Evolutionary conservation across 2,329 filamentous ascomycete species (phyloP), one percentile per base, ranked within the genome.

Genomic region (Fusarium ambrosium): DNA sequence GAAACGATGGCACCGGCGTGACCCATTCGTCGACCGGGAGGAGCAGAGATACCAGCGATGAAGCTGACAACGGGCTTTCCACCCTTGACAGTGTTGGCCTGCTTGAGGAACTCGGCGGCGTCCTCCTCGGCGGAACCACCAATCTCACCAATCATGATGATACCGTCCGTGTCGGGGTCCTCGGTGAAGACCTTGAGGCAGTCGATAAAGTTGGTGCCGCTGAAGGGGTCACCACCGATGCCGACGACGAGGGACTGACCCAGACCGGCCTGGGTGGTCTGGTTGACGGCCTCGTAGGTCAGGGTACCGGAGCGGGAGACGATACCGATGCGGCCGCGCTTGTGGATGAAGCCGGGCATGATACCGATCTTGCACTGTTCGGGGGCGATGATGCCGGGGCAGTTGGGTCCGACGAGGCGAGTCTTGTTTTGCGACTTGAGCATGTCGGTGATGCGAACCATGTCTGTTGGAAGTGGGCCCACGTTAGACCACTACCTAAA

Each of bases 81-180:
- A 69, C 89, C 89, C 86, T 95, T 93, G 84, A 92, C 88, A 70
- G 92, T 95, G 91, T 99, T 98, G 89, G 97, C 91, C 84, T 92
- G 89, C 89, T 94, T 95, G 83, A 98, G 88, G 90, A 97, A 99
- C 81, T 98, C 97, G 81, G 97, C 96, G 43, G 97, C 97, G 81
- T 99, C 97, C 88, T 99, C 97, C 89, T 99, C 97, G 70, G 97
- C 97, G 71, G 94, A 94, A 75, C 97, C 97, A 86, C 97, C 97
- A 84, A 99, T 98, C 89, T 98, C 97, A 83, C 97, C 97, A 84
- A 99, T 98, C 97, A 99, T 98, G 88, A 99, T 98, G 87, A 99
- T 98, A 83, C 97, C 97, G 84, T 99, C 97, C 43, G 97, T 99
- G 88, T 98, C 95, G 84, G 93, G 90, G 85, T 99, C 97, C 85